Conservation (phyloP, 495 filamentous ascomycete genomes). For the Astrocystis sublimbata region DNA sequence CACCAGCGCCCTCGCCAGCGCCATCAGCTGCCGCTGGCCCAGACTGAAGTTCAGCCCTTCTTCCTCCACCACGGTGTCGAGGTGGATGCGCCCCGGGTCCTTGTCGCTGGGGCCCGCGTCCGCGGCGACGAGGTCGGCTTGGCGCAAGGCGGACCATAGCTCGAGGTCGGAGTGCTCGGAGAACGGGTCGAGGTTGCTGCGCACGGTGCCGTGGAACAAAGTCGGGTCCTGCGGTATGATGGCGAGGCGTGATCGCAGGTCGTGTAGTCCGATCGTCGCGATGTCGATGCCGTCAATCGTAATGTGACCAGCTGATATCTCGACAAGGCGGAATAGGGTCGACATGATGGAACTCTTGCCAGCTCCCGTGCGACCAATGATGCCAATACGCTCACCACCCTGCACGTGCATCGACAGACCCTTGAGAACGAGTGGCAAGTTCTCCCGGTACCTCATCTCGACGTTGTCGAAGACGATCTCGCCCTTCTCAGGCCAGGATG, state of each 20-base stretch:
- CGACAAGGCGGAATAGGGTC: conserved; percentile 86
- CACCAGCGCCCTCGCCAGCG: conserved; percentile 85
- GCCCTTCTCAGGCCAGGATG: conserved; percentile 79
- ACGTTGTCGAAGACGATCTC: conserved; percentile 83
- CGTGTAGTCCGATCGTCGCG: conserved; percentile 76
- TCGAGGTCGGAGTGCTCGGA: conserved; percentile 82
- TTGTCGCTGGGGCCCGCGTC: conserved; percentile 44
- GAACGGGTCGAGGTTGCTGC: conserved; percentile 92
- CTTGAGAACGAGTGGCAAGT: conserved; percentile 80
- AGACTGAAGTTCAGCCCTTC: conserved; percentile 95
- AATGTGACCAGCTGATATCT: conserved; percentile 80
- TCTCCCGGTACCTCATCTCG: conserved; percentile 85
- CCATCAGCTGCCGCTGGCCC: conserved; percentile 96
- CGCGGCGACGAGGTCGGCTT: conserved; percentile 70
- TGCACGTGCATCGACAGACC: conserved; percentile 73
- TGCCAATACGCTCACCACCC: conserved; percentile 88
- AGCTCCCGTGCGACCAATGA: conserved; percentile 91
- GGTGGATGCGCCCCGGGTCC: conserved; percentile 62
- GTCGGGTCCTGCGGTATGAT: conserved; percentile 98
- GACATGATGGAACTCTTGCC: conserved; percentile 96
- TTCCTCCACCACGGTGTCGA: conserved; percentile 86
- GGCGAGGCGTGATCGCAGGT: conserved; percentile 82
- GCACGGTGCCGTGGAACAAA: conserved; percentile 87
- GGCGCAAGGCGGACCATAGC: conserved; percentile 82
- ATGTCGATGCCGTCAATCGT: conserved; percentile 92